phyloP scores from a whole-genome alignment of 2,329 filamentous ascomycete species.

The Colletotrichum tanaceti region DNA sequence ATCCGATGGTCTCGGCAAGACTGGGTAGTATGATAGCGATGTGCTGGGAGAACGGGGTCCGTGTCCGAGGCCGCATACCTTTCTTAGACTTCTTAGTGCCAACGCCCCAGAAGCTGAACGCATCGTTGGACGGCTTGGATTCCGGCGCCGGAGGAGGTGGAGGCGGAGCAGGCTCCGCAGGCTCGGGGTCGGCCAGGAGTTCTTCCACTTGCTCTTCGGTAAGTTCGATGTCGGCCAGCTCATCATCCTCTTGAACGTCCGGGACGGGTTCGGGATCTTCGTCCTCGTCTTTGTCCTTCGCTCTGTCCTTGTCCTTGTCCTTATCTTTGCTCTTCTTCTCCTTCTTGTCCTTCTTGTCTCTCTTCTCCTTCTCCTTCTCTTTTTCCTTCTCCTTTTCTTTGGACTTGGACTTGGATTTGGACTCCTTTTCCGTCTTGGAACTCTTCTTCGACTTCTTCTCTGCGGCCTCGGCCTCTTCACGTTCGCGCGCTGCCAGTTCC shows the following conservation, averaged over 20 bases:
- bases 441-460: slow-evolving; percentile 57
- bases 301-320: slow-evolving; percentile 38
- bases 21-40: slow-evolving; percentile 34
- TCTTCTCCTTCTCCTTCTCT: slow-evolving; percentile 44
- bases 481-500: slow-evolving; percentile 45
- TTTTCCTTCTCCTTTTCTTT: slow-evolving; percentile 50
- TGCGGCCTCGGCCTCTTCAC: slow-evolving; percentile 48
- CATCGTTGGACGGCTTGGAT: slow-evolving; percentile 51
- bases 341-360: slow-evolving; percentile 44
- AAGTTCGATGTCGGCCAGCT: slow-evolving; percentile 48
- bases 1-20: slow-evolving; percentile 27
- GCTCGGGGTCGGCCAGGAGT: slow-evolving; percentile 49
- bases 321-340: slow-evolving; percentile 49
- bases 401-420: slow-evolving; percentile 51
- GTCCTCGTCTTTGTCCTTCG: slow-evolving; percentile 41
- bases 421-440: slow-evolving; percentile 50
- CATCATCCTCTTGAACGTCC: slow-evolving; percentile 39
- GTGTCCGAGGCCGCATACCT: slow-evolving; percentile 51
- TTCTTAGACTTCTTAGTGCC: slow-evolving; percentile 58
- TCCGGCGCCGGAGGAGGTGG: slow-evolving; percentile 22
- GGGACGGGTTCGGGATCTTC: slow-evolving; percentile 31
- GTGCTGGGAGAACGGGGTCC: slow-evolving; percentile 38
- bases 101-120: slow-evolving; percentile 69
- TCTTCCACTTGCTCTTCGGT: slow-evolving; percentile 58
- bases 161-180: slow-evolving; percentile 23